Evolutionary conservation across 129 eudicot species (phyloP).

Genomic region (Lonicera japonica): DNA sequence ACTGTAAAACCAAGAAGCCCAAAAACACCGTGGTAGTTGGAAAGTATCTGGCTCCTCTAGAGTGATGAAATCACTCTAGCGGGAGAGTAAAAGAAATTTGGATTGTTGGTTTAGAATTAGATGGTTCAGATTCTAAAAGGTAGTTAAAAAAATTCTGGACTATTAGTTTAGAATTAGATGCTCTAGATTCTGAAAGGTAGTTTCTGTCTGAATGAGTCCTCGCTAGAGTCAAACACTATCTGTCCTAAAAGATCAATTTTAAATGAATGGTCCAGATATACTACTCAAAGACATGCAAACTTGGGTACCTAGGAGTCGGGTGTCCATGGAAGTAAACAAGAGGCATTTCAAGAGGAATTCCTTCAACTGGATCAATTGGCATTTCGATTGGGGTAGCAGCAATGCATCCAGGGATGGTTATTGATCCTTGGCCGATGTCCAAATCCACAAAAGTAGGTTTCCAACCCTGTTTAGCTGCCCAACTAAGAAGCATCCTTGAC

Average conservation of each 20-base stretch:
- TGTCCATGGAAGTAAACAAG: constrained; percentile 87
- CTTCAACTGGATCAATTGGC: constrained; percentile 99
- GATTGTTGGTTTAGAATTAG: too few species aligned
- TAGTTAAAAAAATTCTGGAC: too few species aligned
- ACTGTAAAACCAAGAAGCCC: constrained; percentile 39
- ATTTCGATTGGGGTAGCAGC: constrained; percentile 95
- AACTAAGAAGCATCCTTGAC: constrained; percentile 97
- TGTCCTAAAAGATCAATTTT: too few species aligned
- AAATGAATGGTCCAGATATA: too few species aligned
- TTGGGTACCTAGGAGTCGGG: constrained; percentile 60
- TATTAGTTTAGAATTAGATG: too few species aligned
- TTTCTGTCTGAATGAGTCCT: too few species aligned
- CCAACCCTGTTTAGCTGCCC: constrained; percentile 99
- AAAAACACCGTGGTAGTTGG: not conserved
- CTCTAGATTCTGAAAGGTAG: too few species aligned
- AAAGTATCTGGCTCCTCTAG: not conserved
- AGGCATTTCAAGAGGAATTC: constrained; percentile 98
- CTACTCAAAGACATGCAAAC: not conserved
- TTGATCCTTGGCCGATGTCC: constrained; percentile 94
- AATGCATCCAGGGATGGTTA: constrained; percentile 81
- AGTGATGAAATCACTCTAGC: too few species aligned
- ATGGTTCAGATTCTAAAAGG: too few species aligned
- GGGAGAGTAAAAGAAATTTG: too few species aligned
- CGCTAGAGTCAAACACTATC: too few species aligned
- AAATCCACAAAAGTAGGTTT: constrained; percentile 95